Evolutionary conservation across 2,329 filamentous ascomycete genomes (phyloP).

Genomic region (Pseudohalonectria lignicola): DNA sequence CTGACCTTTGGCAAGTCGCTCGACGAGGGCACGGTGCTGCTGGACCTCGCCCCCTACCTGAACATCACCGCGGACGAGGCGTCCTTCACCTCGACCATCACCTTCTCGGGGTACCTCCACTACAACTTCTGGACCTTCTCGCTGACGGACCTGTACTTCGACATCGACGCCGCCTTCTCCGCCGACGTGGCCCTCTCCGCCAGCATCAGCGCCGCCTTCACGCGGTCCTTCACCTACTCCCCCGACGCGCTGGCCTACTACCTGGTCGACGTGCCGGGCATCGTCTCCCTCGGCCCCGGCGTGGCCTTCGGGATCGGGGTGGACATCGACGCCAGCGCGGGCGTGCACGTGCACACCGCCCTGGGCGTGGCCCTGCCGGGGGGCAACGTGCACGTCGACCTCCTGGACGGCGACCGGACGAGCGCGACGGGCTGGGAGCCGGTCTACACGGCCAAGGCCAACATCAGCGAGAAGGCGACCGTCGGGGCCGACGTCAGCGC

Average conservation of each 20-base stretch:
- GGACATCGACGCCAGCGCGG: not conserved
- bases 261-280: slow-evolving; percentile 25
- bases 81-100: slow-evolving; percentile 22
- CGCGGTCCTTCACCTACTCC: slow-evolving; percentile 21
- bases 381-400: slow-evolving; percentile 15
- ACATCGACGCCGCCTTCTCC: slow-evolving; percentile 26
- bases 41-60: slow-evolving; percentile 14
- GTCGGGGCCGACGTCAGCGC: slow-evolving; percentile 13
- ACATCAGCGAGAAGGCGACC: slow-evolving; percentile 10
- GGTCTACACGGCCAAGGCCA: slow-evolving; percentile 8
- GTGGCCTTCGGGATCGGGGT: slow-evolving; percentile 1
- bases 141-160: slow-evolving; percentile 26
- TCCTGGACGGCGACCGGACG: slow-evolving; percentile 13
- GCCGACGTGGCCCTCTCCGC: slow-evolving; percentile 23
- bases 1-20: slow-evolving; percentile 24
- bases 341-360: not conserved
- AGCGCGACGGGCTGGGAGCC: slow-evolving; percentile 10
- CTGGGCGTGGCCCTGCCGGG: not conserved
- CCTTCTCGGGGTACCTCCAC: slow-evolving; percentile 28
- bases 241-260: slow-evolving; percentile 24
- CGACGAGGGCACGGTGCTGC: slow-evolving; percentile 8
- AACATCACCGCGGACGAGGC: slow-evolving; percentile 22
- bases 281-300: slow-evolving; percentile 16
- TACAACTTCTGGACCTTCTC: slow-evolving; percentile 23
- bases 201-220: slow-evolving; percentile 20